phyloP scores from a whole-genome alignment of 192 early-diverging fungal species.

The Coemansia sp. region DNA sequence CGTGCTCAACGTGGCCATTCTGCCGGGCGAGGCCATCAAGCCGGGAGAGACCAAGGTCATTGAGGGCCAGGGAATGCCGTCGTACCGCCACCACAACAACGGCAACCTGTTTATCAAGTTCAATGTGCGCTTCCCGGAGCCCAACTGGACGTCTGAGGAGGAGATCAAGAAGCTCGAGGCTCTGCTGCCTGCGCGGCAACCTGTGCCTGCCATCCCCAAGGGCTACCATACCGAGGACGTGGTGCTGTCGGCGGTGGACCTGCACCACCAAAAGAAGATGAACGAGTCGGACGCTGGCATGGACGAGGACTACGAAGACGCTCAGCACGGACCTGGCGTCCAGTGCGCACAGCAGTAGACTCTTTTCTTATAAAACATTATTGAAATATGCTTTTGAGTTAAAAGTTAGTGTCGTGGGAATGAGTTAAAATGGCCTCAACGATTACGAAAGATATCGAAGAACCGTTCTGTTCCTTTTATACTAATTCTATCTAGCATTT shows the following conservation, averaged over 20 bases:
- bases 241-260: constrained; percentile 72
- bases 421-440: too few species aligned
- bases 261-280: constrained; percentile 64
- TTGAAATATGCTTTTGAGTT: not conserved
- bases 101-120: constrained; percentile 95
- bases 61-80: constrained; percentile 93
- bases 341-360: constrained; percentile 95
- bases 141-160: constrained; percentile 75
- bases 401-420: too few species aligned
- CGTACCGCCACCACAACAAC: constrained; percentile 80
- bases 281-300: constrained; percentile 52
- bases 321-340: constrained; percentile 73
- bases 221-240: constrained; percentile 80
- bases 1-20: constrained; percentile 79
- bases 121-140: constrained; percentile 85
- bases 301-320: constrained; percentile 67
- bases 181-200: constrained; percentile 76
- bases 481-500: constrained; percentile 6
- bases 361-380: constrained; percentile 1
- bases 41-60: constrained; percentile 89
- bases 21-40: constrained; percentile 94
- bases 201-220: constrained; percentile 56
- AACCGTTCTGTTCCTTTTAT: too few species aligned
- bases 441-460: too few species aligned
- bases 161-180: constrained; percentile 73